Evolutionary conservation across 1,139 yeast genomes (phyloP).

Genomic region (Candida tunisiensis): DNA sequence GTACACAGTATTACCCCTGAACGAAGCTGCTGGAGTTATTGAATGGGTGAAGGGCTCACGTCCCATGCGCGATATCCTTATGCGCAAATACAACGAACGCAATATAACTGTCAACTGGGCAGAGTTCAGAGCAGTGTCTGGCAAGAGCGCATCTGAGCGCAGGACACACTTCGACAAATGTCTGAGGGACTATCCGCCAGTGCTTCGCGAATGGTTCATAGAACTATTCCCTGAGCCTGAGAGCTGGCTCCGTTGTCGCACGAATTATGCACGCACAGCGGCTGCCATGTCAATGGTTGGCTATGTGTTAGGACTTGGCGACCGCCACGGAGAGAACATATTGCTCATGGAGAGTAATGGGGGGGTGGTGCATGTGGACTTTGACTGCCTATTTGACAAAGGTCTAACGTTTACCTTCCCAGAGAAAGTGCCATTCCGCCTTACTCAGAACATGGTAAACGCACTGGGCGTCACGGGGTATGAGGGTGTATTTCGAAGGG

Average conservation of each 20-base stretch:
- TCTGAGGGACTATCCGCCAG: slow-evolving; percentile 40
- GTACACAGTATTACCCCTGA: slow-evolving; percentile 79
- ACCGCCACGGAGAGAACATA: slow-evolving; percentile 88
- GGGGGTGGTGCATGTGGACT: slow-evolving; percentile 80
- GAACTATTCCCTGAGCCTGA: slow-evolving; percentile 84
- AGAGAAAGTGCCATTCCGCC: slow-evolving; percentile 84
- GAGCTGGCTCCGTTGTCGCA: slow-evolving; percentile 71
- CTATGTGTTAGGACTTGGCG: slow-evolving; percentile 71
- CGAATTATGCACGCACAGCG: slow-evolving; percentile 55
- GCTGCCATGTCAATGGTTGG: slow-evolving; percentile 99
- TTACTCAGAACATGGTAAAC: slow-evolving; percentile 78
- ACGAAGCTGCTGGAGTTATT: slow-evolving; percentile 77
- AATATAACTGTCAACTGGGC: slow-evolving; percentile 19
- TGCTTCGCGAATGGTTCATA: slow-evolving; percentile 72
- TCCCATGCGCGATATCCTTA: slow-evolving; percentile 57
- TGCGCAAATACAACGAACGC: slow-evolving; percentile 15
- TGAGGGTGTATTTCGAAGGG: slow-evolving; percentile 75
- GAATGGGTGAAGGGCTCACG: slow-evolving; percentile 84
- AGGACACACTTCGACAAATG: slow-evolving; percentile 7
- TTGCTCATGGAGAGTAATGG: slow-evolving; percentile 62
- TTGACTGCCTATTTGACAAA: slow-evolving; percentile 85
- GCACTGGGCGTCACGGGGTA: slow-evolving; percentile 85
- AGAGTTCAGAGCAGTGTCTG: slow-evolving; percentile 1
- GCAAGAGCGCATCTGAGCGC: slow-evolving; percentile 2
- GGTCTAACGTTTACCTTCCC: slow-evolving; percentile 52